phyloP scores from a whole-genome alignment of 2,329 filamentous ascomycete species.

The Apiospora kogelbergensis region DNA sequence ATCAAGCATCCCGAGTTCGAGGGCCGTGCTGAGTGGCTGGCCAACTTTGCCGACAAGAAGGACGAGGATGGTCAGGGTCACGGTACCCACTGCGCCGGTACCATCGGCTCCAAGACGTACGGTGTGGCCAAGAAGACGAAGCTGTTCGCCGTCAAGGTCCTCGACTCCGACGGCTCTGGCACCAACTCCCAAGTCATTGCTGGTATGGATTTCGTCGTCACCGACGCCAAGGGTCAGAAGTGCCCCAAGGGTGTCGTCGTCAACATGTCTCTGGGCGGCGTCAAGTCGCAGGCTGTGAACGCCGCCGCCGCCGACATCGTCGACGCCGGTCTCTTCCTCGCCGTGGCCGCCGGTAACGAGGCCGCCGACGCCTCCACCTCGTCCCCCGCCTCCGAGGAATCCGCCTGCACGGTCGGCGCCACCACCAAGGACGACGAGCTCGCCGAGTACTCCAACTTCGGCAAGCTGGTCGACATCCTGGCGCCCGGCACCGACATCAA shows the following conservation, averaged over 20 bases:
- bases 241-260: conserved; percentile 48
- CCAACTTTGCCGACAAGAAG: conserved; percentile 30
- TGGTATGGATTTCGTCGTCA: conserved; percentile 42
- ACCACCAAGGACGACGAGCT: conserved; percentile 29
- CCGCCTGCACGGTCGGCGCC: conserved; percentile 54
- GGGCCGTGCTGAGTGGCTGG: conserved; percentile 38
- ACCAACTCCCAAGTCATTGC: conserved; percentile 42
- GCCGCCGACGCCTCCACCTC: conserved; percentile 40
- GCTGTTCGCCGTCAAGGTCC: conserved; percentile 47
- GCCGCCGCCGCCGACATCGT: conserved; percentile 47
- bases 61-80: conserved; percentile 41
- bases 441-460: conserved; percentile 42
- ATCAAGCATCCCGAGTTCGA: conserved; percentile 44
- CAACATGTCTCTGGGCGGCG: conserved; percentile 59
- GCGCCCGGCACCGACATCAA: conserved; percentile 49
- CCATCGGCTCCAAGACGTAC: conserved; percentile 42
- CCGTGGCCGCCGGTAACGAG: conserved; percentile 57
- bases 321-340: conserved; percentile 49
- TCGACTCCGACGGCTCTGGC: conserved; percentile 37
- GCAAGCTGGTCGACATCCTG: conserved; percentile 48
- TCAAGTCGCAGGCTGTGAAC: conserved; percentile 47
- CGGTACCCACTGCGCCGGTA: conserved; percentile 48
- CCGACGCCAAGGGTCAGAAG: conserved; percentile 32
- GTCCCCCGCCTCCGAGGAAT: conserved; percentile 49
- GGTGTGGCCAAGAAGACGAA: conserved; percentile 45